Conservation (phyloP, 2,329 filamentous ascomycete genomes). For the Chalara sp. region DNA sequence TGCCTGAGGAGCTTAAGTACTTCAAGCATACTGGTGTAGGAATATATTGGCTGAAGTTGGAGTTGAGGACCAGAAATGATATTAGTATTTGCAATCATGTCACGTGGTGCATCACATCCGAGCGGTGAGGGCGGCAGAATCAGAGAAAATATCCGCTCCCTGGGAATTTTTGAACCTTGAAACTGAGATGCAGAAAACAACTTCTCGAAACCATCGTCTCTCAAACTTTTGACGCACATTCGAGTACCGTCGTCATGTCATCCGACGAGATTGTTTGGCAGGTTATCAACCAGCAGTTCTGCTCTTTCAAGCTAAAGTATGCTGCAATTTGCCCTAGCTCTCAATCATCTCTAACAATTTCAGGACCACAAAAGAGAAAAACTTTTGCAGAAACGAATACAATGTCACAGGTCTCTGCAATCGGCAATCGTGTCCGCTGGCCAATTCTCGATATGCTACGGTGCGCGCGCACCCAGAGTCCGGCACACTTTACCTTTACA, state of each 20-base stretch:
- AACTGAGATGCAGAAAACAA: too few relatives aligned
- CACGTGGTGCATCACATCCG: too few relatives aligned
- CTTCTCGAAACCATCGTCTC: too few relatives aligned
- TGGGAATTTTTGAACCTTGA: too few relatives aligned
- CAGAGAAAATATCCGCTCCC: too few relatives aligned
- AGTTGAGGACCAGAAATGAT: too few relatives aligned
- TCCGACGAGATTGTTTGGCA: conserved; percentile 98
- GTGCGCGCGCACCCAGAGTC: conserved; percentile 76
- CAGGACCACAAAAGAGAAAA: conserved; percentile 78
- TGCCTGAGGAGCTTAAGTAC: too few relatives aligned
- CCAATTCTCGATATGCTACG: conserved; percentile 89
- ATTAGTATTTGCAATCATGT: too few relatives aligned
- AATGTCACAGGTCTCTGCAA: conserved; percentile 81
- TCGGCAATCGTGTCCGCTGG: conserved; percentile 81
- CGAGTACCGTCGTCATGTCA: conserved; percentile 47
- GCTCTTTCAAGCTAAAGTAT: conserved; percentile 89
- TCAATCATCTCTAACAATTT: conserved; percentile 23
- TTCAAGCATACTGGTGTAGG: too few relatives aligned
- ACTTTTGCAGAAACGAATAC: conserved; percentile 93
- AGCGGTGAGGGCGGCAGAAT: too few relatives aligned
- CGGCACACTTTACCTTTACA: conserved; percentile 86
- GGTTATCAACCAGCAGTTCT: conserved; percentile 93
- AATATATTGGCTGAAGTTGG: too few relatives aligned
- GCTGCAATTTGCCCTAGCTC: conserved; percentile 21
- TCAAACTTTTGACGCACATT: too few relatives aligned